Base-by-base conservation (phyloP, 208 protist species). In the Tritrichomonas musculus region DNA sequence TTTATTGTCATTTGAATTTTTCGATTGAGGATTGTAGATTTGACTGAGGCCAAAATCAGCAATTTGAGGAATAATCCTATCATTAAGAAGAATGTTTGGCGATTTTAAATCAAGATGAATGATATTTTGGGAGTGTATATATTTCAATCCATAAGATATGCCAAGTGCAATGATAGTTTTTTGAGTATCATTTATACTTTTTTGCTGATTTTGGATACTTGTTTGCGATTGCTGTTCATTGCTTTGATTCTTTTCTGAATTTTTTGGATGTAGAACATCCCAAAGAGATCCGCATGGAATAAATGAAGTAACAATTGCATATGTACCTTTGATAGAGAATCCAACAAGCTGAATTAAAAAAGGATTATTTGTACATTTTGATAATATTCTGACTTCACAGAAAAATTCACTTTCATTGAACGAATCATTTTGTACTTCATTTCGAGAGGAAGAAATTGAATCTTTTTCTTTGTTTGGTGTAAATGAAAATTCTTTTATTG, bases 91-190 rank as follows among this genome's bases (percentile, higher is more conserved):
- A 60, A 88, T 88, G 47, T 88, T 88, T 30, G 41, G 30, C 14
- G 77, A 88, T 49, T 88, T 88, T 14, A 88, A 47, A 88, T 88
- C 77, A 17, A 41, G 77, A 50, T 88, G 77, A 88, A 88, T 11
- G 20, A 88, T 88, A 14, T 88, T 53, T n/a, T 88, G 77, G 1
- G 14, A n/a, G 30, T 88, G 77, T 22, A 88, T 20, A 57, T 88
- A 88, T 88, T 57, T 25, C 77, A 88, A 57, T 57, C 47, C 77
- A 57, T 88, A 57, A 5, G 77, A 41, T 44, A 88, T 49, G 2
- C 77, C 77, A 20, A 88, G 20, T 2, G 77, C 77, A 39, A 88
- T 88, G 47, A 57, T 88, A 17, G 77, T 44, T 33, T 44, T 20
- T 57, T 88, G 77, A 9, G 47, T 57, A 33, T 41, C 13, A 36